phyloP scores from a whole-genome alignment of 768 basidiomycete genomes.

The Krasilnikovozyma curviuscula region DNA sequence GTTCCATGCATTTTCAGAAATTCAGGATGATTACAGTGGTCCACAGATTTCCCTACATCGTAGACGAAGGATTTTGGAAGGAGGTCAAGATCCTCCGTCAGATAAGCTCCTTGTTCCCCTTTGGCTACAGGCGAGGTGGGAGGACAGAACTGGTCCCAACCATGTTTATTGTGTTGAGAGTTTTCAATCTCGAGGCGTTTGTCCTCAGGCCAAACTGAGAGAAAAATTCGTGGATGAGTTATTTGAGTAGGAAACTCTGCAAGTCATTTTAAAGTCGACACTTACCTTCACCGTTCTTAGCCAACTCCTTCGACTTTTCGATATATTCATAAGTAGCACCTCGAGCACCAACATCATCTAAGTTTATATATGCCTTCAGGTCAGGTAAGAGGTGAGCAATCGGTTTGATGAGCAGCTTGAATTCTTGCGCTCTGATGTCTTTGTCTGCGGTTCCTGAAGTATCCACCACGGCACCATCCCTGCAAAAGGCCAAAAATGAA shows the following conservation, averaged over 20 bases:
- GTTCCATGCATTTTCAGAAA: background rate
- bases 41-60: background rate
- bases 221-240: no score
- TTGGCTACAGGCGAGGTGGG: background rate
- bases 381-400: background rate
- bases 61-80: background rate
- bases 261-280: no score
- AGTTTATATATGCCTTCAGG: conserved; percentile 4
- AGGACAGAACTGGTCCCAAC: background rate
- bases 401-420: background rate
- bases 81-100: no score
- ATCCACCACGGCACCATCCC: background rate
- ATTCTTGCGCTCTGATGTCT: background rate
- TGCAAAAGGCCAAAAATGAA: background rate
- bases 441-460: background rate
- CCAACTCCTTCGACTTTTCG: background rate
- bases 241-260: no score
- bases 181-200: background rate
- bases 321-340: background rate
- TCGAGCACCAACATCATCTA: background rate
- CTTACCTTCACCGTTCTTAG: conserved; percentile 1
- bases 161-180: background rate
- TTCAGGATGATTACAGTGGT: background rate
- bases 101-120: no score
- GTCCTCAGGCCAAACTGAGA: background rate